Conservation (phyloP, 2,329 filamentous ascomycete genomes). For the Ceratocystis ficicola region DNA sequence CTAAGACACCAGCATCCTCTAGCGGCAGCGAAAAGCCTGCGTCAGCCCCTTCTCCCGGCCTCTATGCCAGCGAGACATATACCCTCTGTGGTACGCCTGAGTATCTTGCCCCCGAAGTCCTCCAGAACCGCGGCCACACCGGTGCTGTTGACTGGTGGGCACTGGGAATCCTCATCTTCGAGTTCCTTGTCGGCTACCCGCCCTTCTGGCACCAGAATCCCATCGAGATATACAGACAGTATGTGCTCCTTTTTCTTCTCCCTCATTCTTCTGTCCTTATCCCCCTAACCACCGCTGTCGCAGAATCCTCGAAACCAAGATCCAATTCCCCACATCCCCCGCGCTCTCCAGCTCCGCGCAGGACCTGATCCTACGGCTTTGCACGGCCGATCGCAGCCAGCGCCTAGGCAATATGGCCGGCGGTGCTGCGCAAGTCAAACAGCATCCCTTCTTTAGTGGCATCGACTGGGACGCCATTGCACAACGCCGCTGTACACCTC, state of each 20-base stretch:
- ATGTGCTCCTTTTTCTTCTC: slow-evolving; percentile 26
- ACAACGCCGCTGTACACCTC: slow-evolving; percentile 50
- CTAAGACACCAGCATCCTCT: not conserved
- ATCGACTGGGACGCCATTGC: slow-evolving; percentile 65
- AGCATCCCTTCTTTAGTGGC: slow-evolving; percentile 61
- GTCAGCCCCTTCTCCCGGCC: slow-evolving; percentile 24
- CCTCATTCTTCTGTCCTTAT: not conserved
- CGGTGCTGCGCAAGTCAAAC: slow-evolving; percentile 58
- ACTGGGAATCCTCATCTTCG: slow-evolving; percentile 69
- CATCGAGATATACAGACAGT: slow-evolving; percentile 77
- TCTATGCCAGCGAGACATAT: slow-evolving; percentile 55
- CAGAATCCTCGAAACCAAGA: slow-evolving; percentile 67
- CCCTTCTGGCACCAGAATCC: slow-evolving; percentile 81
- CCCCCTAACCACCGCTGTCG: slow-evolving; percentile 17
- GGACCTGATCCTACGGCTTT: slow-evolving; percentile 63
- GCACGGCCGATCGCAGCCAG: slow-evolving; percentile 65
- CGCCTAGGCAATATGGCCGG: slow-evolving; percentile 68
- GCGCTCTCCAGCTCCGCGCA: slow-evolving; percentile 55
- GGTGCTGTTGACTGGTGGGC: slow-evolving; percentile 82
- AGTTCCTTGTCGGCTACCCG: slow-evolving; percentile 73
- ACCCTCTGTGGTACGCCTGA: slow-evolving; percentile 75
- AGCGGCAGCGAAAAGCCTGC: not conserved
- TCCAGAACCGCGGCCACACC: slow-evolving; percentile 66
- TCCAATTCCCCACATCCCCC: slow-evolving; percentile 59
- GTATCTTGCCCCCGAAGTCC: slow-evolving; percentile 74